Base-by-base conservation (phyloP, 768 basidiomycete species). In the Pleurotus platypus region DNA sequence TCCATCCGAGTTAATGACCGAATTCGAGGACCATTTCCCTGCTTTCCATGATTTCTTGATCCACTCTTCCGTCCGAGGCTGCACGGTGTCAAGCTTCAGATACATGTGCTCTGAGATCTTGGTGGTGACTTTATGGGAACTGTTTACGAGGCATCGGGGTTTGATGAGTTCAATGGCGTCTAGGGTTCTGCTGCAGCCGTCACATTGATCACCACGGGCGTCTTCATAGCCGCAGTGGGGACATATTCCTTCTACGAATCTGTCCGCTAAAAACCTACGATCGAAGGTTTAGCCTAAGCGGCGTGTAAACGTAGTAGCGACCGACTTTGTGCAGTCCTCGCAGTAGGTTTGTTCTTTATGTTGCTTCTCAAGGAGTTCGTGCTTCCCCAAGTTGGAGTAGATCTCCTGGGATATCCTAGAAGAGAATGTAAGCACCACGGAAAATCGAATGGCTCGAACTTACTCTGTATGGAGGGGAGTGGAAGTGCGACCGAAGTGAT, bases 171-270 rank as follows among this genome's bases (percentile, higher is more conserved):
- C 94, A 58, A 95, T 83, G 2, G 97, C 93, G 61, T 98, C 93
- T 45, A 97, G 82, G 2, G 97, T 98, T 55, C 92, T 82, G 46
- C 88, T 86, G 70, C 97, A 99, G 55, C 85, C 78, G 70, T 99
- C 97, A 70, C 97, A 99, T 75, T 99, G 97, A 70, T 99, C 97
- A 6, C 97, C 97, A 37, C 97, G 90, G 35, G 96, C 97, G 64
- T 98, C 97, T 89, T 93, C 89, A 61, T 86, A 94, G 48, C 81
- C 82, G 67, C 97, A 98, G 71, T 97, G 81, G 0, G 97, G 97
- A 68, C 97, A 99, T 35, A 84, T 92, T n/a, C 97, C 97, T 71
- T 98, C 96, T 0, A 98, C 95, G 72, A 90, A 98, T 55, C 97
- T 89, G 73, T 99, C 97, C 16, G 97, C 97, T 37, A 99, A 74